phyloP scores from a whole-genome alignment of 2,329 filamentous ascomycete genomes.

The Phialophora chinensis region DNA sequence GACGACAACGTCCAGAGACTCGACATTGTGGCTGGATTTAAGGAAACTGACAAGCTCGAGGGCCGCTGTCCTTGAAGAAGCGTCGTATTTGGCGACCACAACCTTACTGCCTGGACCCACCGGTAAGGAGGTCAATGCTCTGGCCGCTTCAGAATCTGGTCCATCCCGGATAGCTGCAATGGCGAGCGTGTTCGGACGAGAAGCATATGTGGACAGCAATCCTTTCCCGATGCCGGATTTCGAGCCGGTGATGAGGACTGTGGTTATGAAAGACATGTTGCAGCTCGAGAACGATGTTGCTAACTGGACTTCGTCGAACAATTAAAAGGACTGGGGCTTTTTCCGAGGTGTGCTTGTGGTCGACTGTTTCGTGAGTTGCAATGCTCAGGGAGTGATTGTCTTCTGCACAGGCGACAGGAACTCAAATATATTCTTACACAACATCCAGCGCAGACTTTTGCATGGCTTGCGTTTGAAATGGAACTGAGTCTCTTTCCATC shows the following conservation, averaged over 20 bases:
- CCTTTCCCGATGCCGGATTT: constrained; percentile 34
- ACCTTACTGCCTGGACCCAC: constrained; percentile 45
- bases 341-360: neutral
- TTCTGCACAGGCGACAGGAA: too few relatives aligned
- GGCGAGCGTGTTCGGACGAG: constrained; percentile 28
- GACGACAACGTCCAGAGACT: constrained; percentile 56
- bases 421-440: constrained; percentile 6
- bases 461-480: neutral
- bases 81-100: constrained; percentile 52
- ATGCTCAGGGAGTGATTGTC: constrained; percentile 6
- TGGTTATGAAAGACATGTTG: constrained; percentile 28
- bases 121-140: constrained; percentile 46
- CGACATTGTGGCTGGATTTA: constrained; percentile 43
- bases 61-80: constrained; percentile 43
- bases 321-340: neutral
- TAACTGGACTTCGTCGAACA: neutral
- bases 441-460: neutral
- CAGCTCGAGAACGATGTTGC: neutral
- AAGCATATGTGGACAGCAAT: constrained; percentile 28
- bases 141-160: constrained; percentile 23
- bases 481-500: neutral
- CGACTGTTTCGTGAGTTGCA: neutral
- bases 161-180: constrained; percentile 37
- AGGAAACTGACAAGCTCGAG: constrained; percentile 43
- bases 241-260: constrained; percentile 29